Base-by-base conservation (phyloP, 371 early-diverging fungal species). In the Globomyces sp. region DNA sequence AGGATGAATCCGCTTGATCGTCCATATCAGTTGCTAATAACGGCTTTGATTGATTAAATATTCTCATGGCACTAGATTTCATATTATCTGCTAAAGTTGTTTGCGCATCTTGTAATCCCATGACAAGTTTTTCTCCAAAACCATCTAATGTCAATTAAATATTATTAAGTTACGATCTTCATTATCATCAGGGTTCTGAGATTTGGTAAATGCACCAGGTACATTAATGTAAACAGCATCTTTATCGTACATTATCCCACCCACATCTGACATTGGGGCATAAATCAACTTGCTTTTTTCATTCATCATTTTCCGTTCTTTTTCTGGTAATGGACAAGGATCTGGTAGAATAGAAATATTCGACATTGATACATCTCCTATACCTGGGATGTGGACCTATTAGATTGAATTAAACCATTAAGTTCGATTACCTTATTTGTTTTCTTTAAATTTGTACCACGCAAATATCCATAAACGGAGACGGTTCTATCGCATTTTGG, bases 221-320 rank as follows among this genome's bases (percentile, higher is more conserved):
- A 98, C 92, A 67, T 94, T 91, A 70, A 98, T 95, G 71, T 98
- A 98, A 13, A 98, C 94, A 5, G 96, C 97, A 81, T 98, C 99
- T 74, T 94, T 95, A 78, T 98, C 99, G 78, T 94, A 96, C 86
- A 96, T 87, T 68, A 98, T 91, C 53, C 99, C 99, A 70, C 93
- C 95, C 4, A 98, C 92, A 70, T 96, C 96, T 0, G 94, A 91
- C 95, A 95, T 96, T 46, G 99, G 99, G n/a, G 98, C 99, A 70
- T 96, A 96, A 42, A 97, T 89, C 49, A 96, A 82, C 77, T 94
- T 96, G 69, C 93, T 89, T 71, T 95, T 92, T 70, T 95, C 96
- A 71, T 87, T 90, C 70, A 97, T 73, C 1, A 88, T 81, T 75
- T 90, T 93, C 51, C 92, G 86, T 66, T 88, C 91, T 77, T 93